These are phyloP conservation scores for Colletotrichum magnum DNA, from an alignment of 2,329 filamentous ascomycete genomes.

Conservation along the genomic window DNA sequence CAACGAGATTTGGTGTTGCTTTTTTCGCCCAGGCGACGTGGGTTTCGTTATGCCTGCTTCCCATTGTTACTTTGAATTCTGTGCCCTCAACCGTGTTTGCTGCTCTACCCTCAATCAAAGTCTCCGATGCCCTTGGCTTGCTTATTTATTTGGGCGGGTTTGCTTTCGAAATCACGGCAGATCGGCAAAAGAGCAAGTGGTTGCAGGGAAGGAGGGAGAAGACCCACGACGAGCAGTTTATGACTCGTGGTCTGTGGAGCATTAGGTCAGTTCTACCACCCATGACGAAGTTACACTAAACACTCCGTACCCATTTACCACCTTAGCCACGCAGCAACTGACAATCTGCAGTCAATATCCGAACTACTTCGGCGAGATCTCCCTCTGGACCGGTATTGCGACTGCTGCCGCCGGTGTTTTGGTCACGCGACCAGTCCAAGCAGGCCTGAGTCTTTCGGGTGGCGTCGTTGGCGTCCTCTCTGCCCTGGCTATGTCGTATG, in stretches of 20 bases:
- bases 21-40: conserved; percentile 73
- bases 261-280: conserved; percentile 57
- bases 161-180: conserved; percentile 72
- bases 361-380: conserved; percentile 81
- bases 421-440: conserved; percentile 65
- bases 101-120: conserved; percentile 60
- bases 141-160: conserved; percentile 72
- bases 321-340: neutral
- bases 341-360: conserved; percentile 67
- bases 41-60: conserved; percentile 77
- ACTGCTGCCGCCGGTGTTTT: conserved; percentile 71
- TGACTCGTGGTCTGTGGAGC: conserved; percentile 74
- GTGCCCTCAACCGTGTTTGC: conserved; percentile 69
- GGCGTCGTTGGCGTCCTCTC: conserved; percentile 48
- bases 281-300: neutral
- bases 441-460: conserved; percentile 69
- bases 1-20: conserved; percentile 52
- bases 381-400: conserved; percentile 78
- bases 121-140: conserved; percentile 71
- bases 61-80: conserved; percentile 74
- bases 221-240: conserved; percentile 76
- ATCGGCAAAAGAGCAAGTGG: conserved; percentile 76
- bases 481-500: conserved; percentile 61
- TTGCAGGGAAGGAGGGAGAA: conserved; percentile 72
- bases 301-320: no score